These are phyloP conservation scores for Aspergillus sp. DNA, from an alignment of 2,329 filamentous ascomycete species.

Conservation along the genomic window DNA sequence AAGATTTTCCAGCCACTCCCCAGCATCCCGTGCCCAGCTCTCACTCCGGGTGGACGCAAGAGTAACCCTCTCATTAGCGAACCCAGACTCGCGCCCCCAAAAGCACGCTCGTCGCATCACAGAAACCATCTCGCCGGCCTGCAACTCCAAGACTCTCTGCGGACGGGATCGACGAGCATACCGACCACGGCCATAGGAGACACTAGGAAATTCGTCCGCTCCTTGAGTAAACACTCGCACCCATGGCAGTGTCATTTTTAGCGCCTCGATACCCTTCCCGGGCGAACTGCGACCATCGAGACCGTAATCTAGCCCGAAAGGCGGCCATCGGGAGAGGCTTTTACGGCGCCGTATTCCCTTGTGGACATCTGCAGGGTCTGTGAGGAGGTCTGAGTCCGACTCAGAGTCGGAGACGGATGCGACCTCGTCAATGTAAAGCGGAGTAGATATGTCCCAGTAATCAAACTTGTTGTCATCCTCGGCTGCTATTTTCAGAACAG, in stretches of 20 bases:
- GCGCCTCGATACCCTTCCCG: constrained; percentile 10
- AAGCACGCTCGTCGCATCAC: constrained; percentile 36
- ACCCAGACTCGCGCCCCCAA: constrained; percentile 32
- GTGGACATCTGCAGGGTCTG: not conserved
- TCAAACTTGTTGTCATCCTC: no score
- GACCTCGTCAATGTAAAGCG: no score
- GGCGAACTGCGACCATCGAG: constrained; percentile 8
- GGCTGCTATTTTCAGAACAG: constrained; percentile 9
- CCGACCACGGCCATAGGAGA: not conserved
- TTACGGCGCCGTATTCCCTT: constrained; percentile 21
- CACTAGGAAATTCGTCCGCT: not conserved
- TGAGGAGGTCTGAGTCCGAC: not conserved
- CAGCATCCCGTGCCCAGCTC: not conserved
- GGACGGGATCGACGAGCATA: not conserved
- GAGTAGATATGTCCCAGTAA: no score
- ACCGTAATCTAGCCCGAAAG: constrained; percentile 28
- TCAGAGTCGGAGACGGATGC: not conserved
- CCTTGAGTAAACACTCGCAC: constrained; percentile 17
- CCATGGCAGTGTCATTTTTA: constrained; percentile 25
- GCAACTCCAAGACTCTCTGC: constrained; percentile 24
- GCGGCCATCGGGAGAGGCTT: constrained; percentile 31
- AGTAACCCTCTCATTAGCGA: constrained; percentile 29
- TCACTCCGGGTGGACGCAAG: constrained; percentile 2
- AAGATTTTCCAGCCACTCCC: not conserved
- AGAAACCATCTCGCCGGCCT: constrained; percentile 33